Evolutionary conservation across 2,329 filamentous ascomycete species (phyloP).

Genomic region (Lanzia echinophila): DNA sequence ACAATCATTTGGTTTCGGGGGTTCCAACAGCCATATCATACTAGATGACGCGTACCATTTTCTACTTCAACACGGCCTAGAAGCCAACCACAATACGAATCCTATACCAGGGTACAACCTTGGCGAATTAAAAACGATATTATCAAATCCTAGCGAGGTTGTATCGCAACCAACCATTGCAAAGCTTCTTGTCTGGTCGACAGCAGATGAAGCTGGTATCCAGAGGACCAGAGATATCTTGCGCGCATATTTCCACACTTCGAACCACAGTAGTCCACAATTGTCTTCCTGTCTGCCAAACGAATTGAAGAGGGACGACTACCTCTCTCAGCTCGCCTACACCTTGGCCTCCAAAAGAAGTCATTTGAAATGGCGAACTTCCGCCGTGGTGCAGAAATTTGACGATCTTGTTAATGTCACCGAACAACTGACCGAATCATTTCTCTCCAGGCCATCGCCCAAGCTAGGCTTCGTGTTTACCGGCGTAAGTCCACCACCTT

Average conservation of each 20-base stretch:
- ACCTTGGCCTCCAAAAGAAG: constrained; percentile 8
- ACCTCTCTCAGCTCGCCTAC: constrained; percentile 5
- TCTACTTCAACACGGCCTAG: neutral
- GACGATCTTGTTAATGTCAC: neutral
- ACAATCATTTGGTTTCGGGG: constrained; percentile 25
- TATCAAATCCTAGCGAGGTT: neutral
- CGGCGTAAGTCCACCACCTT: neutral
- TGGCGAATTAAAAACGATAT: neutral
- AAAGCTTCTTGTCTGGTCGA: constrained; percentile 1
- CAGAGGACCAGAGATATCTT: neutral
- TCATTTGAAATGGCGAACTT: constrained; percentile 5
- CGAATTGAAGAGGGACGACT: neutral
- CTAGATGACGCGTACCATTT: constrained; percentile 9
- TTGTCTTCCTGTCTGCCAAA: neutral
- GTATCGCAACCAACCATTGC: neutral
- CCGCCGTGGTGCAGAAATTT: neutral
- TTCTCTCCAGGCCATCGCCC: neutral
- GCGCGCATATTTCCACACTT: neutral
- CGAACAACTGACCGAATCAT: neutral
- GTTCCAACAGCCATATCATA: constrained; percentile 17
- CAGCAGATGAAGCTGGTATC: neutral
- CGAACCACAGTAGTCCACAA: constrained; percentile 2
- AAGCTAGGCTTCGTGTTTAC: constrained; percentile 12
- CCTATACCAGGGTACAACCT: neutral
- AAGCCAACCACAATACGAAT: neutral